Base-by-base conservation (phyloP, 2,329 filamentous ascomycete species). In the Fusarium chuoi region DNA sequence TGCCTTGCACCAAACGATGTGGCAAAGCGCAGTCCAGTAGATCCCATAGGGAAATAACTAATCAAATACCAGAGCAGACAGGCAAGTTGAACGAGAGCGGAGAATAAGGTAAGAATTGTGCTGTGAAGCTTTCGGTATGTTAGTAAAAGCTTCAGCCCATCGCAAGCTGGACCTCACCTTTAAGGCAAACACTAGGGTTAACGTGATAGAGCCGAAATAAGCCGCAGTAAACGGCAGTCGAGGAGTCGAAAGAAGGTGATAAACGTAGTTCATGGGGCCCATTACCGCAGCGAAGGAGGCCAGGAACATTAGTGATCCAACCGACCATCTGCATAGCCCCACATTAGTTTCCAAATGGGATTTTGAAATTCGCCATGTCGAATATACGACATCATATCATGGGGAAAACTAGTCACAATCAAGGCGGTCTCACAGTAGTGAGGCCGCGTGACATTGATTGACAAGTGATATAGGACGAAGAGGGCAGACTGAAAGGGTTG, bases 31-130 rank as follows among this genome's bases (percentile, higher is more conserved):
- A 99, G 85, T 46, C 96, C 94, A 62, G 92, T 93, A 65, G 93
- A 94, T 45, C 96, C 96, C 95, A 98, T 98, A 33, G 96, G 96
- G 79, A 98, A 98, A 83, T 99, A 99, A 84, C 94, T 97, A 82
- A 98, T 91, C 52, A 98, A 88, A 84, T 98, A 98, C 96, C 96
- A 98, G 52, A 94, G 75, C 73, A 98, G 86, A 72, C 93, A 93
- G 60, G 92, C 91, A 62, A 98, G 87, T 82, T 99, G 96, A 76
- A 95, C 85, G 68, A 98, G 88, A 70, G 94, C 91, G 28, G 95
- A 93, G 73, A 98, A 85, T 62, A 98, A 87, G 22, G 96, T 98
- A 74, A 98, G 89, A 71, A 97, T 84, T 45, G 93, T 95, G 81
- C 89, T 96, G 81, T 93, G 93, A 75, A 97, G 91, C 95, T 98